Evolutionary conservation across 2,329 filamentous ascomycete species (phyloP), one percentile per base, ranked within the genome.

Genomic region (Trichoderma brevicompactum): DNA sequence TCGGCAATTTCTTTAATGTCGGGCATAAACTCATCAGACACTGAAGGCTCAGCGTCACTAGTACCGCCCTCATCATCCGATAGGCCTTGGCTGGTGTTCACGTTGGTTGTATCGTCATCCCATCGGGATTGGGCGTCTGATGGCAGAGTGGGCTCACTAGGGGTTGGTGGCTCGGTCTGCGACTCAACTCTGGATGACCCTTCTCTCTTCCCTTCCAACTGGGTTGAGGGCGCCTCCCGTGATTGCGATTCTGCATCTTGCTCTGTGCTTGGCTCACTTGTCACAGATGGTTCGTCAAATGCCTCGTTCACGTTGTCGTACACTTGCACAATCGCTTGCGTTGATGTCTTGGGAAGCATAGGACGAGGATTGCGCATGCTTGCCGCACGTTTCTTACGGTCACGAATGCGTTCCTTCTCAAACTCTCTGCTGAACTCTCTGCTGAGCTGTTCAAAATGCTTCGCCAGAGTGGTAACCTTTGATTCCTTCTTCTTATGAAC

Each of bases 401-500:
- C 94, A 55, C 91, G 89, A 70, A 96, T 86, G 50, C 95, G 87
- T 78, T 99, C 94, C 72, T 94, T 96, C 74, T 97, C 93, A 70
- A 99, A 99, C 74, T 99, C 96, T 28, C 94, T 89, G 71, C 93
- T 97, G 64, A 99, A 99, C 74, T 99, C 96, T 28, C 94, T 89
- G 71, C 93, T 97, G 65, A 99, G 83, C 76, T 98, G 94, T 77
- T 99, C 96, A 74, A 99, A 98, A 75, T 98, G 95, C 71, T 92
- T 92, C 17, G 95, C 92, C 56, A 99, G 83, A n/a, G 89, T 93
- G 8, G 93, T 96, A 2, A 99, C 95, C 72, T 91, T 92, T 3
- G 91, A 87, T 60, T 89, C 85, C 69, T 88, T 89, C 70, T 85
- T 88, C 74, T 89, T 91, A 73, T 90, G 88, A 34, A 97, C 87